Base-by-base conservation (phyloP, 345 rosid genomes). In the Hevea brasiliensis region DNA sequence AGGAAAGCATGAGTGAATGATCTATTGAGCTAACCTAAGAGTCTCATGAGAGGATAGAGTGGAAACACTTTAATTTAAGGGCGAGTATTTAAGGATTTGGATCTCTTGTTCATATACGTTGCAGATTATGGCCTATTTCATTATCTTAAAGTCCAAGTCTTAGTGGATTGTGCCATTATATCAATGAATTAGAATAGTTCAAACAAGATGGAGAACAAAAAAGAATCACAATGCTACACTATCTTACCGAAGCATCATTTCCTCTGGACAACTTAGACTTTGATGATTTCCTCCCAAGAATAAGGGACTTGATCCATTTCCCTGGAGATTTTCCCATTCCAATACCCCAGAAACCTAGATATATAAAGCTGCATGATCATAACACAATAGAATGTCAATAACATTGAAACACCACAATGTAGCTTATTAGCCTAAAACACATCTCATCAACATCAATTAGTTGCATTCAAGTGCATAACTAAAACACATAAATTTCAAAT, bases 291-390 rank as follows among this genome's bases (percentile, higher is more conserved):
- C 69, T 75, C 48, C 74, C 70, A 27, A 42, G 68, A 61, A 75
- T 32, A 20, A 75, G 1, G 6, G 69, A 60, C 64, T 75, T 75
- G 63, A 75, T 23, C 79, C 79, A 75, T 62, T 75, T 75, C 51
- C 74, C 79, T 0, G 79, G 68, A 68, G 79, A 75, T 26, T 50
- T 75, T 29, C 79, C 79, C 79, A 75, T 75, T 63, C 12, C 68
- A 73, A 51, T 0, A 44, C 26, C 8, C 20, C 41, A 35, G 2
- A 62, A n/a, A 18, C 8, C 42, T 13, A 29, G 29, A 32, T 29
- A 60, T 60, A 7, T 17, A 23, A 50, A 50, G 4, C 68, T 65
- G 54, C 53, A 65, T 23, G 20, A 65, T 44, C 4, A 44, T 23
- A 42, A 65, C 50, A 44, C 1, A 24, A 65, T 18, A 42, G 2